Evolutionary conservation across 2,329 filamentous ascomycete genomes (phyloP).

Genomic region (Penicillium fuscoglaucum): DNA sequence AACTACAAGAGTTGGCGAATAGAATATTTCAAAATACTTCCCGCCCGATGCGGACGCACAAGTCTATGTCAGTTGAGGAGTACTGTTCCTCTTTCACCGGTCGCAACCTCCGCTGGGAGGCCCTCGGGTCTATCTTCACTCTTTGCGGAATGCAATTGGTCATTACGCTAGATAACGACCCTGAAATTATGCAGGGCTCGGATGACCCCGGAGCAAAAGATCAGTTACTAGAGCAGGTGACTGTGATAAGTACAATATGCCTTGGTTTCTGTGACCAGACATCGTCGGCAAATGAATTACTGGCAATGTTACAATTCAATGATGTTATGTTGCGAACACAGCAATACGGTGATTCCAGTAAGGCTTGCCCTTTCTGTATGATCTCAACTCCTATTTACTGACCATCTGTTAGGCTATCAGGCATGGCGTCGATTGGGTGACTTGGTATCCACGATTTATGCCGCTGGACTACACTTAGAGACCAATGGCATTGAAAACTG

Average conservation of each 20-base stretch:
- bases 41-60: conserved; percentile 26
- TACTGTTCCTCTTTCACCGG: conserved; percentile 34
- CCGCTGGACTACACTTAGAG: conserved; percentile 51
- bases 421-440: conserved; percentile 52
- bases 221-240: conserved; percentile 32
- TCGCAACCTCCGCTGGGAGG: conserved; percentile 44
- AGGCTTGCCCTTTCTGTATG: conserved; percentile 30
- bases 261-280: conserved; percentile 36
- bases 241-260: conserved; percentile 37
- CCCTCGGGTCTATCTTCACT: conserved; percentile 42
- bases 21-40: conserved; percentile 36
- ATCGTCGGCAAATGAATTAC: conserved; percentile 35
- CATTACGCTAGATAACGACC: conserved; percentile 32
- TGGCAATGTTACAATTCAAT: conserved; percentile 38
- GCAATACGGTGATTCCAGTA: conserved; percentile 39
- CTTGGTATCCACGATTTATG: conserved; percentile 49
- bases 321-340: conserved; percentile 36
- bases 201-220: conserved; percentile 29
- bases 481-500: conserved; percentile 29
- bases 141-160: conserved; percentile 40
- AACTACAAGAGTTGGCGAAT: conserved; percentile 29
- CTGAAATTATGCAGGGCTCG: conserved; percentile 27
- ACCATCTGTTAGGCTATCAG: conserved; percentile 41
- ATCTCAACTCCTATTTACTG: not conserved
- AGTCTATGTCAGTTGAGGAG: conserved; percentile 33